Percentiles rank a stretch among this genome's conserved stretches.
phyloP scores from a whole-genome alignment of 2,329 filamentous ascomycete genomes.

The Diaporthe sp. region DNA sequence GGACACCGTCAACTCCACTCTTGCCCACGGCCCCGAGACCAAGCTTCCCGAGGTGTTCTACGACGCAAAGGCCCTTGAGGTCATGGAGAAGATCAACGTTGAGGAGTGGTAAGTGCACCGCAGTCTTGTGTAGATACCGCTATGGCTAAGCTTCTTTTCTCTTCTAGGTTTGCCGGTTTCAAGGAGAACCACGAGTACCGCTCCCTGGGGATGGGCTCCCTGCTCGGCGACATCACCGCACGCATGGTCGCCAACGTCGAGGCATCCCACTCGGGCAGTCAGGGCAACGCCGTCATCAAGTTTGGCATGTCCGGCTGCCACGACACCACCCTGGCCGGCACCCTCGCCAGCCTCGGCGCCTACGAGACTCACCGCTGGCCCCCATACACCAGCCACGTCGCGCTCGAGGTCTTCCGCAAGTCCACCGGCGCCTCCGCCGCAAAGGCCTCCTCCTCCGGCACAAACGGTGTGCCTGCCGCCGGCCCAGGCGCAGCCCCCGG shows the following conservation, averaged over 20 bases:
- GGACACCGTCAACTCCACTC: constrained; percentile 92
- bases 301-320: constrained; percentile 90
- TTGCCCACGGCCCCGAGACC: constrained; percentile 85
- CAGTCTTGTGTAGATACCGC: not conserved
- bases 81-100: constrained; percentile 80
- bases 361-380: constrained; percentile 84
- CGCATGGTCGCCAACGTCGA: constrained; percentile 79
- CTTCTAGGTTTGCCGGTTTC: constrained; percentile 71
- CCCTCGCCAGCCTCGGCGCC: constrained; percentile 83
- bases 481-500: not conserved
- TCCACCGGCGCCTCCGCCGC: constrained; percentile 43
- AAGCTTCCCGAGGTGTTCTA: constrained; percentile 89
- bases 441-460: not conserved
- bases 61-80: constrained; percentile 76
- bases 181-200: constrained; percentile 88
- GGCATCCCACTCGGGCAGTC: constrained; percentile 65
- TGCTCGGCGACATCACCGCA: constrained; percentile 86
- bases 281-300: constrained; percentile 65
- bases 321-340: constrained; percentile 89
- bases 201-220: constrained; percentile 85
- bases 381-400: constrained; percentile 92
- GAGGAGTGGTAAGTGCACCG: constrained; percentile 84
- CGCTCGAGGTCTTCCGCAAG: constrained; percentile 87
- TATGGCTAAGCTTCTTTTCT: not conserved
- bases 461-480: not conserved